These are phyloP conservation scores for Cochlearia excelsa DNA, from an alignment of 345 rosid species.

Conservation along the genomic window DNA sequence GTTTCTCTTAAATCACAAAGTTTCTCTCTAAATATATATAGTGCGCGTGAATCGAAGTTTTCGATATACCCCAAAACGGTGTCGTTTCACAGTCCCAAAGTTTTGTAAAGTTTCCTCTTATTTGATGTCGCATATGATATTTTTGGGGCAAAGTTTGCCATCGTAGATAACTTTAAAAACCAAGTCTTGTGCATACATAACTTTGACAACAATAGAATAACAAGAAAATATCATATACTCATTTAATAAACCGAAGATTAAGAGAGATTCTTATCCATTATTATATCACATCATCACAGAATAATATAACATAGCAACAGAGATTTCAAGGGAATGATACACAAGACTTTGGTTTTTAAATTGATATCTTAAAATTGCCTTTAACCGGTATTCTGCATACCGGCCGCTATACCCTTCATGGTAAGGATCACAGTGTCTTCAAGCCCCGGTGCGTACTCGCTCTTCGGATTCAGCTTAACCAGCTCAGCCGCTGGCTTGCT, in stretches of 20 bases:
- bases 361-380: not conserved
- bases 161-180: too few species aligned
- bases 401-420: slow-evolving; percentile 98
- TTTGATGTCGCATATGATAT: too few species aligned
- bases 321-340: slow-evolving; percentile 11
- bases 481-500: slow-evolving; percentile 72
- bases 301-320: slow-evolving; percentile 5
- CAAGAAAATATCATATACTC: slow-evolving; percentile 12
- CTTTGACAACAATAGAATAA: too few species aligned
- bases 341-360: not conserved
- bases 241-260: not conserved
- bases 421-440: slow-evolving; percentile 94
- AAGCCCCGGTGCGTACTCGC: slow-evolving; percentile 62
- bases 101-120: too few species aligned
- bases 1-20: too few species aligned
- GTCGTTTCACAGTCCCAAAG: too few species aligned
- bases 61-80: too few species aligned
- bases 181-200: too few species aligned
- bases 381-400: slow-evolving; percentile 92
- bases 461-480: slow-evolving; percentile 41
- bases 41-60: too few species aligned
- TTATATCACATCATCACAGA: slow-evolving; percentile 18
- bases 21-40: too few species aligned
- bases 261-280: slow-evolving; percentile 9
- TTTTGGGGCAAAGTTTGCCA: too few species aligned